Conservation (phyloP, 768 basidiomycete species). For the Russula virescens region DNA sequence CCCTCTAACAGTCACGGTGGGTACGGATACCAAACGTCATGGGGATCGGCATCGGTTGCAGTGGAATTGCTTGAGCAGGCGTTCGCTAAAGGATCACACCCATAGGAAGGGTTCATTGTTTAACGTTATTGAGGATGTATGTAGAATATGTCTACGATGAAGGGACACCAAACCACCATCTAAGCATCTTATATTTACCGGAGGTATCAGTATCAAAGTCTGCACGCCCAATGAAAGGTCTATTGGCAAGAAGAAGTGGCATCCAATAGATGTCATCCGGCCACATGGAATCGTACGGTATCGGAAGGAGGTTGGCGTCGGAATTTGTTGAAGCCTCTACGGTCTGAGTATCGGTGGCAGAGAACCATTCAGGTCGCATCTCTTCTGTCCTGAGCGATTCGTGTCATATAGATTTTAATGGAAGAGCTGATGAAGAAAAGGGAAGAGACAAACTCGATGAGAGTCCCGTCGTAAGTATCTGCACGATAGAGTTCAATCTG, state of each 20-base stretch:
- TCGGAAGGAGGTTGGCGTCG: constrained; percentile 28
- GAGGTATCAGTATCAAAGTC: constrained; percentile 34
- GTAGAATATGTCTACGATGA: background rate
- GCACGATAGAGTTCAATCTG: constrained; percentile 71
- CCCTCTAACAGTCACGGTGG: constrained; percentile 34
- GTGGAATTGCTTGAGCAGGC: constrained; percentile 43
- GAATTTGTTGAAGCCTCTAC: constrained; percentile 12
- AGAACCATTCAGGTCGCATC: constrained; percentile 83
- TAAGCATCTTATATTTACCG: constrained; percentile 13
- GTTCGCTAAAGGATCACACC: constrained; percentile 25
- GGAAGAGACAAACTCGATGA: constrained; percentile 54
- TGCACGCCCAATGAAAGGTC: constrained; percentile 43
- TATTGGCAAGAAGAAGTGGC: constrained; percentile 46
- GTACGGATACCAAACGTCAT: constrained; percentile 53
- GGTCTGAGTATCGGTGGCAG: constrained; percentile 26
- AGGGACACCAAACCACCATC: constrained; percentile 25
- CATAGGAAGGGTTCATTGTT: background rate
- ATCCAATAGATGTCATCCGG: constrained; percentile 65
- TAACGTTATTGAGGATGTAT: background rate
- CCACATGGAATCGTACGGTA: constrained; percentile 63
- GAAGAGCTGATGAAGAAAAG: background rate
- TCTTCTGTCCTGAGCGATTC: constrained; percentile 61
- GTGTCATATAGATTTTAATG: background rate
- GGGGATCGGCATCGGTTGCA: constrained; percentile 51
- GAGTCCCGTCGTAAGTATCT: constrained; percentile 49